phyloP scores from a whole-genome alignment of 192 early-diverging fungal species.

The Coemansia nantahalensis region DNA sequence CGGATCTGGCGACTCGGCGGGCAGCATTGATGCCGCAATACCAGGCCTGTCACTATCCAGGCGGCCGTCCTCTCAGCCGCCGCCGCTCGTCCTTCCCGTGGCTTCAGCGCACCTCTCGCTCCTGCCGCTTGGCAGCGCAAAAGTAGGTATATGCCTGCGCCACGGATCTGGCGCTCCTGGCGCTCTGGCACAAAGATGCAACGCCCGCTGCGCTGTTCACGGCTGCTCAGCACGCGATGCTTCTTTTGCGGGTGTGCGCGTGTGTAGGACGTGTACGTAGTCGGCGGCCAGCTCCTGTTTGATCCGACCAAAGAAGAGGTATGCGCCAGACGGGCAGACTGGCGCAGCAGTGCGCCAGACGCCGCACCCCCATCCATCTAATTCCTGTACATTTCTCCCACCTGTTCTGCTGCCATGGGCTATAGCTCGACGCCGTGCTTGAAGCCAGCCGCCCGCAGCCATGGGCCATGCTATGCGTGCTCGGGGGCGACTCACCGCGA shows the following conservation, averaged over 20 bases:
- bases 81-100: constrained; percentile 36
- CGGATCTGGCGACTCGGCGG: no score
- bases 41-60: not conserved
- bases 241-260: not conserved
- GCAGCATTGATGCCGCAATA: not conserved
- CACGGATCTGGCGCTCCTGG: no score
- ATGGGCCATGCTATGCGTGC: constrained; percentile 22
- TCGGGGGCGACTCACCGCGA: constrained; percentile 17
- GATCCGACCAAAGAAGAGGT: constrained; percentile 15
- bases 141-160: constrained; percentile 8
- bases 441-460: constrained; percentile 1
- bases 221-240: not conserved
- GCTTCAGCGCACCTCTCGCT: constrained; percentile 27
- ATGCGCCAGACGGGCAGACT: no score
- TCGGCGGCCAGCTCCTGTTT: constrained; percentile 19
- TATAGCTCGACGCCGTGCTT: constrained; percentile 7
- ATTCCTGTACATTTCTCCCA: no score
- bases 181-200: no score
- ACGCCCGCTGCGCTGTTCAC: no score
- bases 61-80: constrained; percentile 6
- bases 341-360: no score
- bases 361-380: no score
- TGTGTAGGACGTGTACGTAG: constrained; percentile 14
- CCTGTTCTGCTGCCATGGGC: no score
- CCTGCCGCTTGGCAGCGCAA: constrained; percentile 21